Conservation (phyloP, 2,329 filamentous ascomycete genomes). For the Lasiodiplodia sp. region DNA sequence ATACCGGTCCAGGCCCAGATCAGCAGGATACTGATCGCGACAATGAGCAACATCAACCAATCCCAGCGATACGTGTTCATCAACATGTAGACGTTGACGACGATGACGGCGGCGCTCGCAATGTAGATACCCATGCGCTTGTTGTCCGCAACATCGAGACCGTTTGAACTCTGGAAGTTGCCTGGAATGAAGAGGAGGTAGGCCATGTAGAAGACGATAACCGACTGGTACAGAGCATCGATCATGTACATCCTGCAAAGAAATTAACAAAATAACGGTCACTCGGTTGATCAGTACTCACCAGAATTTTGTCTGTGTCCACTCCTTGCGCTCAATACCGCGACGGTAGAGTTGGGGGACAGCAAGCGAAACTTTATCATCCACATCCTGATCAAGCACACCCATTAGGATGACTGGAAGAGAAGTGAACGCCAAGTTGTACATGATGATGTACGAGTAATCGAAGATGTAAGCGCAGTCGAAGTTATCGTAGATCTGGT, state of each 20-base stretch:
- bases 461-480: conserved; percentile 98
- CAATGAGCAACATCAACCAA: conserved; percentile 89
- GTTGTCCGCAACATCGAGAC: conserved; percentile 78
- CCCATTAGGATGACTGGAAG: conserved; percentile 94
- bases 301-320: conserved; percentile 97
- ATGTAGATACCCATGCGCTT: conserved; percentile 87
- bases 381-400: conserved; percentile 95
- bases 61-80: conserved; percentile 99
- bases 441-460: conserved; percentile 95
- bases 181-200: conserved; percentile 78
- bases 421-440: conserved; percentile 97
- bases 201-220: conserved; percentile 91
- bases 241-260: conserved; percentile 76
- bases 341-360: conserved; percentile 95
- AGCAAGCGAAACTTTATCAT: conserved; percentile 89
- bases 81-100: conserved; percentile 93
- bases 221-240: conserved; percentile 93
- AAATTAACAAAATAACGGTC: conserved; percentile 33
- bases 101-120: conserved; percentile 81
- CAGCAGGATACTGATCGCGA: conserved; percentile 80
- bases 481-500: conserved; percentile 92
- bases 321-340: conserved; percentile 94
- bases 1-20: conserved; percentile 97
- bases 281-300: conserved; percentile 56
- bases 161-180: conserved; percentile 73